Percentiles rank a stretch among this genome's conserved stretches.
phyloP scores from a whole-genome alignment of 495 filamentous ascomycete genomes.

The Lophiotrema nucula region DNA sequence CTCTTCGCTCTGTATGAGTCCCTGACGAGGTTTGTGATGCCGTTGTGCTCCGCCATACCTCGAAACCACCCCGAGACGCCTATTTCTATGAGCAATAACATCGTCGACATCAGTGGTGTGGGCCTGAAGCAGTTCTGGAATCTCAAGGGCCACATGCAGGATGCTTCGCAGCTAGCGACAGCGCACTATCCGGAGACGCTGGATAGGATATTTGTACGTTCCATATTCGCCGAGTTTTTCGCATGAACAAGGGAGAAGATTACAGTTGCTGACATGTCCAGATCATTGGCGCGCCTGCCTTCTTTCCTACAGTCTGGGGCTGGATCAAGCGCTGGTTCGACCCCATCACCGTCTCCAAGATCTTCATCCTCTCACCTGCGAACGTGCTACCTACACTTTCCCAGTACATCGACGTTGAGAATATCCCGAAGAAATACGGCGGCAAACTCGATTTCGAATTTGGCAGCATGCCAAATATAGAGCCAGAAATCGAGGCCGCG shows the following conservation, averaged over 20 bases:
- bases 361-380: conserved; percentile 72
- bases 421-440: conserved; percentile 82
- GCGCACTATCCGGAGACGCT: conserved; percentile 91
- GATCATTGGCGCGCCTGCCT: conserved; percentile 84
- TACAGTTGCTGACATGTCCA: conserved; percentile 35
- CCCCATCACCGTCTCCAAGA: conserved; percentile 87
- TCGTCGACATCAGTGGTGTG: conserved; percentile 81
- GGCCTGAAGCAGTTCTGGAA: conserved; percentile 93
- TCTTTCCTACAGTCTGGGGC: conserved; percentile 91
- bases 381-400: conserved; percentile 73
- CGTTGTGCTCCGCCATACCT: conserved; percentile 68
- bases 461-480: conserved; percentile 67
- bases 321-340: conserved; percentile 98
- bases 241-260: no score
- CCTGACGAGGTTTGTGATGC: conserved; percentile 80
- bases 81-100: conserved; percentile 82
- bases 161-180: conserved; percentile 79
- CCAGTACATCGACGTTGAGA: conserved; percentile 73
- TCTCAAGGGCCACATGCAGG: conserved; percentile 86
- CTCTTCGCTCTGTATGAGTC: conserved; percentile 89
- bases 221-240: not conserved
- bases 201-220: conserved; percentile 75
- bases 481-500: conserved; percentile 50
- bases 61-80: conserved; percentile 71
- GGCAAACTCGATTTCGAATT: conserved; percentile 79